Percentiles rank a stretch among this genome's conserved stretches.
Evolutionary conservation across 139 green algal species (phyloP).

Genomic region (Chlamydomonas sp.): DNA sequence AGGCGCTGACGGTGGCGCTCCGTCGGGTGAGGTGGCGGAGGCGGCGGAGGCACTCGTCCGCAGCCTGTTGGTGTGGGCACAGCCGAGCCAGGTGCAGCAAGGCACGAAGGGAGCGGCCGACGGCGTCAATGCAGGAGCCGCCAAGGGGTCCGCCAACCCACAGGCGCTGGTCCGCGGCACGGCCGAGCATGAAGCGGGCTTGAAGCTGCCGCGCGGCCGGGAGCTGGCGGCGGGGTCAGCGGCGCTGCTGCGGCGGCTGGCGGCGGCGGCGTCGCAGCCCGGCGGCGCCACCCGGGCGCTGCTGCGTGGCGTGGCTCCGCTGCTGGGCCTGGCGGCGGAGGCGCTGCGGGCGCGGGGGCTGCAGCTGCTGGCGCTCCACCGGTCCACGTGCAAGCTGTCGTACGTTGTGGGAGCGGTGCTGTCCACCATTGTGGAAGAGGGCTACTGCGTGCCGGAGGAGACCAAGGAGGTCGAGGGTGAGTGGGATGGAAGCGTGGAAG

Average conservation of each 20-base stretch:
- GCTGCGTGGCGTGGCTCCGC: constrained; percentile 46
- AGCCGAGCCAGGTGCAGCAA: constrained; percentile 40
- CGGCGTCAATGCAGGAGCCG: not conserved
- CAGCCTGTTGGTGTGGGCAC: constrained; percentile 75
- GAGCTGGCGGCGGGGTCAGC: not conserved
- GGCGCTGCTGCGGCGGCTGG: not conserved
- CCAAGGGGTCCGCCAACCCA: no score
- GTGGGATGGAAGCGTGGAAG: constrained; percentile 1
- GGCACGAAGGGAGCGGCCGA: not conserved
- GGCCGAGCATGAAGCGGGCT: not conserved
- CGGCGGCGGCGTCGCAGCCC: not conserved
- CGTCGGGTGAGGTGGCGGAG: not conserved
- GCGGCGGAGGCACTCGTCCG: constrained; percentile 56
- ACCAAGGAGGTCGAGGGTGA: constrained; percentile 56
- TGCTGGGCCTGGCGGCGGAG: constrained; percentile 62
- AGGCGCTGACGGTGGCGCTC: not conserved
- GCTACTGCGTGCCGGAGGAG: constrained; percentile 88
- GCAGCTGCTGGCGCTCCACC: constrained; percentile 70
- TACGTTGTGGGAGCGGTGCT: constrained; percentile 86
- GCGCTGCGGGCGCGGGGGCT: constrained; percentile 53
- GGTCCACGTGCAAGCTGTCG: constrained; percentile 81
- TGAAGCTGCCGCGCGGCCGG: constrained; percentile 19
- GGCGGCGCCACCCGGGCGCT: not conserved
- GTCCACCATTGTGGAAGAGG: constrained; percentile 80
- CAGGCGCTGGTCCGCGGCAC: not conserved